Evolutionary conservation across 2,329 filamentous ascomycete species (phyloP), one percentile per base, ranked within the genome.

Genomic region (Cladosporium cucumerinum): DNA sequence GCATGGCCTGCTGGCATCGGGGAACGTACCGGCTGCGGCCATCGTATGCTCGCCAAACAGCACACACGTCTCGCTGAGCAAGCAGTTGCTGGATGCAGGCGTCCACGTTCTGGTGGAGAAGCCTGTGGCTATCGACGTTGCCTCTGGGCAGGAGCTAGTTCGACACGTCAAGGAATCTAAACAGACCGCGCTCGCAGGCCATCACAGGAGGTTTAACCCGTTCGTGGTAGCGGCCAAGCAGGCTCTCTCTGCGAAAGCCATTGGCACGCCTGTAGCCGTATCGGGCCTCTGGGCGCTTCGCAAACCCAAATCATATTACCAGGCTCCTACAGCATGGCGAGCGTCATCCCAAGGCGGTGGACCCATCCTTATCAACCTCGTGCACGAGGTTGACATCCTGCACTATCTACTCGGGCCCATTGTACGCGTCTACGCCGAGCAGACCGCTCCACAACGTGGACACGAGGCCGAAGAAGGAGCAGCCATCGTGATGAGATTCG

Each of bases 21-120:
- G 68, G 7, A 49, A 73, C 51, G 77, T 75, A n/a, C 83, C 84
- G 12, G 79, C 85, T 57, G 84, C 81, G 39, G 84, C 84, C 25
- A 82, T 87, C 48, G 80, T 87, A 57, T 86, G 85, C 77, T 87
- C 85, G 0, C 85, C 85, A 2, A 87, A 87, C 69, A 79, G 83
- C 68, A 86, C 83, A 0, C 85, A 87, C 65, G 84, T 85, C 5
- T 58, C 80, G 0, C 66, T 87, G 1, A 76, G 83, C 2, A 79
- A 78, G n/a, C 77, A 82, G 46, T 76, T 87, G 1, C 76, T 85
- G 1, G 69, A 76, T 0, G 77, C 73, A 0, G 81, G 80, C 0
- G 73, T 87, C n/a, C 81, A 86, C 60, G 76, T 86, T 0, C 77
- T 87, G 0, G 78, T 86, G 23, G 86, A 87, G 70, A 87, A 87